phyloP scores from a whole-genome alignment of 176 grass and related monocot species.

The Carex cristatella region DNA sequence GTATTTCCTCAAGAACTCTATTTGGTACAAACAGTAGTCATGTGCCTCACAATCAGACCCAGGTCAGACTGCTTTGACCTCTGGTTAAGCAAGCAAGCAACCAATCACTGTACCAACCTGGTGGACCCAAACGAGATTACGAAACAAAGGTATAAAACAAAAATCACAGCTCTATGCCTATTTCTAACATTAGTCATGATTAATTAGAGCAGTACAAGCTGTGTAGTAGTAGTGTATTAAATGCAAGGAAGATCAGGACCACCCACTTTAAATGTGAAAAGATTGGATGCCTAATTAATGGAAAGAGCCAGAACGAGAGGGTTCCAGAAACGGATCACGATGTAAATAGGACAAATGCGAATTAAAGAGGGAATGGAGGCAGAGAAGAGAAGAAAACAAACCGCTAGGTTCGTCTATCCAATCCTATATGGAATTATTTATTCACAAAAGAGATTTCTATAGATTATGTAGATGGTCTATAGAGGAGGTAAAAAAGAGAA shows the following conservation, averaged over 20 bases:
- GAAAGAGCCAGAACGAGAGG: neutral
- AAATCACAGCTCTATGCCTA: neutral
- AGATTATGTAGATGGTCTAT: too few relatives aligned
- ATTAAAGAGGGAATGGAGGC: neutral
- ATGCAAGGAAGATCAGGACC: neutral
- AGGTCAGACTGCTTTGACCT: neutral
- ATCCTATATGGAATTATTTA: too few relatives aligned
- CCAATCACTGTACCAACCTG: neutral
- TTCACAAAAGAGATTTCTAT: too few relatives aligned
- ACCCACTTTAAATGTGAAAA: neutral
- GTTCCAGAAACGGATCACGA: too few relatives aligned
- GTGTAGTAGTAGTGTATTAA: neutral
- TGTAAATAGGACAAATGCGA: neutral
- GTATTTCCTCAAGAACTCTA: too few relatives aligned
- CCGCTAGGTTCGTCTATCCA: too few relatives aligned
- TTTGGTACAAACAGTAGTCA: neutral
- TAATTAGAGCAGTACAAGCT: neutral
- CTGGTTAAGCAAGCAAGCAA: conserved; percentile 6
- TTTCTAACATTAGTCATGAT: neutral
- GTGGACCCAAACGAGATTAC: neutral
- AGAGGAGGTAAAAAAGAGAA: too few relatives aligned
- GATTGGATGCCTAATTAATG: neutral
- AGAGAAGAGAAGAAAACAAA: too few relatives aligned
- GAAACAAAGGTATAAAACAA: neutral
- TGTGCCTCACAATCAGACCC: neutral